A percentile compares a stretch with the other conserved stretches of the same genome.
Conservation (phyloP, 2,329 filamentous ascomycete genomes). For the Rutstroemia sp. region DNA sequence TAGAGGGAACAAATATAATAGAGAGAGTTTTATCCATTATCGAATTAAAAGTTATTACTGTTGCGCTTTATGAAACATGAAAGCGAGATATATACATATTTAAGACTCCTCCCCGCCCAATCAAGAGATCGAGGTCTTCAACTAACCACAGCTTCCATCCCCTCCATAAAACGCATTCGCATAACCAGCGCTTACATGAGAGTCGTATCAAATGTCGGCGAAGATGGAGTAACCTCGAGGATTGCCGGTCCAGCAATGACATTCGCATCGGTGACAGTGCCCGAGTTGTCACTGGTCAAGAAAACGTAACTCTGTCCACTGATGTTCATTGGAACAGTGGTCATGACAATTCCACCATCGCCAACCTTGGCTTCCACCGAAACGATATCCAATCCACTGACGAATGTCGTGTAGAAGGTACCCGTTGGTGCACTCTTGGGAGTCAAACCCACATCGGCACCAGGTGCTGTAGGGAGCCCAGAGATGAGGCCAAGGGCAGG, state of each 20-base stretch:
- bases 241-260: constrained; percentile 33
- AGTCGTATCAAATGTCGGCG: constrained; percentile 22
- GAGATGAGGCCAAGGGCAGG: constrained; percentile 36
- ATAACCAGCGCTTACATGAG: constrained; percentile 7
- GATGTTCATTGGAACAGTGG: constrained; percentile 27
- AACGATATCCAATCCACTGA: constrained; percentile 26
- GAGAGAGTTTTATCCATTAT: no score
- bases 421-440: constrained; percentile 21
- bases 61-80: no score
- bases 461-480: constrained; percentile 16
- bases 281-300: constrained; percentile 32
- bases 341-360: constrained; percentile 21
- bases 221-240: constrained; percentile 27
- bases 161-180: background rate
- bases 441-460: constrained; percentile 22
- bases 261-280: constrained; percentile 31
- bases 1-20: no score
- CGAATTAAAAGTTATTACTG: no score
- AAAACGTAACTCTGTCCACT: constrained; percentile 36
- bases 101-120: no score
- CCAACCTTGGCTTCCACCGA: constrained; percentile 29
- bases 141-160: background rate
- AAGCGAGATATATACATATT: no score
- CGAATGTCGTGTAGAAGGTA: constrained; percentile 32
- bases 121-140: no score